phyloP scores from a whole-genome alignment of 2,329 filamentous ascomycete genomes.

The Claviceps sp. region DNA sequence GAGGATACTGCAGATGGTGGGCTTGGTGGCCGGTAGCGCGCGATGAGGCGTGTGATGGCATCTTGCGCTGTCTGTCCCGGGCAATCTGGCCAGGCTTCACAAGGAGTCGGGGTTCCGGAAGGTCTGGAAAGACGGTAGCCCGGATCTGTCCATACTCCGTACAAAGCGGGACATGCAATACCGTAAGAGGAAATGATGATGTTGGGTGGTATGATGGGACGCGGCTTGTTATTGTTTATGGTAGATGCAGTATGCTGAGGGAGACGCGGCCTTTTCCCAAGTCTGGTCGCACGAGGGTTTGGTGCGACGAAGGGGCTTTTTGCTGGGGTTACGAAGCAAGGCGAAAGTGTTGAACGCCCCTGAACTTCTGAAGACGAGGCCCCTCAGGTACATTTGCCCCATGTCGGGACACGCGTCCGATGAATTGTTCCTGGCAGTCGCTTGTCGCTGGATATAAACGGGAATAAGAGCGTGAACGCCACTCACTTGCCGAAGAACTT shows the following conservation, averaged over 20 bases:
- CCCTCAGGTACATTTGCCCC: neutral
- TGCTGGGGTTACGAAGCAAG: neutral
- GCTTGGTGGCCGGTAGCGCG: neutral
- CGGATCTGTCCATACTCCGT: neutral
- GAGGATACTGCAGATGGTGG: neutral
- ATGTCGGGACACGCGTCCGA: neutral
- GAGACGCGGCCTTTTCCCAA: neutral
- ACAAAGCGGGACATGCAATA: neutral
- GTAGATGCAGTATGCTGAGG: neutral
- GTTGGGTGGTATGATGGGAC: neutral
- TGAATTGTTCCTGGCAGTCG: neutral
- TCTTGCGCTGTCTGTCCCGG: neutral
- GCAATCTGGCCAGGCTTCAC: neutral
- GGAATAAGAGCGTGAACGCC: neutral
- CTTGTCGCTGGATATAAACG: neutral
- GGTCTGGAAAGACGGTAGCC: neutral
- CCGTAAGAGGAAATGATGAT: neutral
- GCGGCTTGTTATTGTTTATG: neutral
- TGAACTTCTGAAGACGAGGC: too few species aligned
- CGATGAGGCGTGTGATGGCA: neutral
- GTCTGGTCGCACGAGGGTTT: neutral
- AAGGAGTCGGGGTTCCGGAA: neutral
- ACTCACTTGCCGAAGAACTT: too few species aligned
- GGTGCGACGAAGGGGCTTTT: too few species aligned
- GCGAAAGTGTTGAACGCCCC: neutral